Conservation (phyloP, 129 eudicot genomes). For the Deinandra increscens region DNA sequence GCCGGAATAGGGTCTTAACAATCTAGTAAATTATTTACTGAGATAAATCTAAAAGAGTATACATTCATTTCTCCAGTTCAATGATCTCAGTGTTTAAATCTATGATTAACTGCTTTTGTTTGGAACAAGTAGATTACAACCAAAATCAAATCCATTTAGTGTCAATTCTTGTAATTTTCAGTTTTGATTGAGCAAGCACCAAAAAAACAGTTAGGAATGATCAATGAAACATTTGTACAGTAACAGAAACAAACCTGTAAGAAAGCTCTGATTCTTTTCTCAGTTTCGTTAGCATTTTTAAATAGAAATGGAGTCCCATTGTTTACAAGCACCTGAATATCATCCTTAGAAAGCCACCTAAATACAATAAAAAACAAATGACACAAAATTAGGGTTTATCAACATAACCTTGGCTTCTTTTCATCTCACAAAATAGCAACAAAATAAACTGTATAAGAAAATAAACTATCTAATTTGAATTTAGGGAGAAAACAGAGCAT, state of each 20-base stretch:
- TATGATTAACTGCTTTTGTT: not conserved
- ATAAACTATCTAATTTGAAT: not conserved
- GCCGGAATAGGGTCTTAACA: not conserved
- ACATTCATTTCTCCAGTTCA: not conserved
- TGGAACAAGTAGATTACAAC: not conserved
- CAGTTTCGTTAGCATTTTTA: conserved; percentile 55
- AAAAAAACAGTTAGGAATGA: not conserved
- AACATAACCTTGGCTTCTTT: not conserved
- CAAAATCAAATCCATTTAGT: not conserved
- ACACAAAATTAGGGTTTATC: not conserved
- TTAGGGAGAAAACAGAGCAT: not conserved
- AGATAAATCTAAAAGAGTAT: not conserved
- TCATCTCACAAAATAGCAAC: not conserved
- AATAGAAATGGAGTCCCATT: conserved; percentile 78
- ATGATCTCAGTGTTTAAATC: not conserved
- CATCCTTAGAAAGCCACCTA: conserved; percentile 68
- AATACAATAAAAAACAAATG: conserved; percentile 9
- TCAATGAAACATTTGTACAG: not conserved
- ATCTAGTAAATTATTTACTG: not conserved
- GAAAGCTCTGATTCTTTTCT: conserved; percentile 64
- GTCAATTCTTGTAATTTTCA: not conserved
- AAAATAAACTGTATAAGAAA: not conserved
- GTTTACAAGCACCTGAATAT: conserved; percentile 59
- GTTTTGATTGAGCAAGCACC: not conserved
- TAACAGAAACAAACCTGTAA: conserved; percentile 34